Base-by-base conservation (phyloP, 148 eudicot species). In the Pharnaceum exiguum region DNA sequence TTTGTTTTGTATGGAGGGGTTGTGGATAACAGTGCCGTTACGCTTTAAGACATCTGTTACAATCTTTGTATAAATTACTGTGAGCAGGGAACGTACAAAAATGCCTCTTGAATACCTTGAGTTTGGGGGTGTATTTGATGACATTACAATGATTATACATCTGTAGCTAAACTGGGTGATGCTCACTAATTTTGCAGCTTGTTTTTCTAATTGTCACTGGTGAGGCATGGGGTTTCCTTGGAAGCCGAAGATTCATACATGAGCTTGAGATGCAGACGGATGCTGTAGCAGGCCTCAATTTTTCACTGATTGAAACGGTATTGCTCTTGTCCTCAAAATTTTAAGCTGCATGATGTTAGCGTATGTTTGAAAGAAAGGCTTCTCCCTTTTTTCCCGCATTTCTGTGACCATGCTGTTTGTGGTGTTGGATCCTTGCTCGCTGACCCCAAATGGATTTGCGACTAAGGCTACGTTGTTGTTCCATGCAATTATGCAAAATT, bases 151-250 rank as follows among this genome's bases (percentile, higher is more conserved):
- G n/a, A 27, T 42, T 51, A 21, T 5, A 17, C 13, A 18, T 33
- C 5, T 57, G 5, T 16, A 12, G 26, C 59, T 55, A 23, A 55
- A 30, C 22, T 29, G n/a, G n/a, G n/a, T n/a, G n/a, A n/a, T n/a
- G 26, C 16, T 18, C 12, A 16, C 24, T 36, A 5, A 11, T 57
- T 39, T 32, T 63, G 47, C 85, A 93, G 96, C 86, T 93, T 68
- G 90, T 83, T 52, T 93, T 88, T 60, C 64, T 82, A 65, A 78
- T 82, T 67, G 76, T 89, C 52, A 94, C 99, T 55, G 99, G 99
- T 37, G 99, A 94, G 76, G 77, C 93, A 37, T 94, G 99, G 99
- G 99, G 99, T 57, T 94, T 77, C 65, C 85, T 94, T 32, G 99
- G 99, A 39, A 94, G 99, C 77, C 77, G 95, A 62, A 77, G 96